Percentiles rank a stretch among this genome's conserved stretches.
These are phyloP conservation scores for Acanthamoeba pearcei DNA, from an alignment of 208 protist genomes.

Conservation along the genomic window DNA sequence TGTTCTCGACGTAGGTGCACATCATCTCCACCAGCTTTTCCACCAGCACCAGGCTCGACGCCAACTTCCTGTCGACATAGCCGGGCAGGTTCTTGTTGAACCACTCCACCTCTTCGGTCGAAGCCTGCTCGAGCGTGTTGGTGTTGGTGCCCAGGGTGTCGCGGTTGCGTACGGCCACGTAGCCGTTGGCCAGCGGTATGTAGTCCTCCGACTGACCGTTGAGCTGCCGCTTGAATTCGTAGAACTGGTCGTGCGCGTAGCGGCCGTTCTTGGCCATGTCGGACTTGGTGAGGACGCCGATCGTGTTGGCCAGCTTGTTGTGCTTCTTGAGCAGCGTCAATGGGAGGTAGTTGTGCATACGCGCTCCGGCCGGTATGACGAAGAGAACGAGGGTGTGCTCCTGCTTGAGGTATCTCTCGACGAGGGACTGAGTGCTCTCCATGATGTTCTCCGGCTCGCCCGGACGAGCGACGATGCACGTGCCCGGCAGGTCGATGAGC, in stretches of 20 bases:
- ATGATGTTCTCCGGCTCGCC: conserved; percentile 47
- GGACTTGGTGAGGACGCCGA: conserved; percentile 50
- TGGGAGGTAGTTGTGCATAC: conserved; percentile 40
- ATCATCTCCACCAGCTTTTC: conserved; percentile 66
- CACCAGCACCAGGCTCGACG: conserved; percentile 25
- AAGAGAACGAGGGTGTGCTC: conserved; percentile 17
- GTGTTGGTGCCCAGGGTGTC: neutral
- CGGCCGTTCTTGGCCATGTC: neutral
- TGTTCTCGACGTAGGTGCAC: conserved; percentile 54
- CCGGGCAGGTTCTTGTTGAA: conserved; percentile 10
- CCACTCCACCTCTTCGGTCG: neutral
- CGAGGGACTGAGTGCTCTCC: neutral
- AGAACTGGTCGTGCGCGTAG: neutral
- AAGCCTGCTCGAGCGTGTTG: neutral
- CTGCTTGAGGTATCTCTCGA: neutral
- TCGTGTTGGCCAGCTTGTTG: neutral
- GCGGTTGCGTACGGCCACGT: conserved; percentile 31
- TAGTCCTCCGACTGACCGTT: neutral
- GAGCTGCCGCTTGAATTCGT: conserved; percentile 16
- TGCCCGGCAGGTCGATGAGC: conserved; percentile 20
- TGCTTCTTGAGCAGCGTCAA: neutral
- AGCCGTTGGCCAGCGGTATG: neutral
- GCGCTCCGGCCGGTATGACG: neutral
- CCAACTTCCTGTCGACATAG: conserved; percentile 17
- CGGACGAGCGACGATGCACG: neutral